phyloP scores from a whole-genome alignment of 805 yeast species.

The Zygoascus flipseniorum region DNA sequence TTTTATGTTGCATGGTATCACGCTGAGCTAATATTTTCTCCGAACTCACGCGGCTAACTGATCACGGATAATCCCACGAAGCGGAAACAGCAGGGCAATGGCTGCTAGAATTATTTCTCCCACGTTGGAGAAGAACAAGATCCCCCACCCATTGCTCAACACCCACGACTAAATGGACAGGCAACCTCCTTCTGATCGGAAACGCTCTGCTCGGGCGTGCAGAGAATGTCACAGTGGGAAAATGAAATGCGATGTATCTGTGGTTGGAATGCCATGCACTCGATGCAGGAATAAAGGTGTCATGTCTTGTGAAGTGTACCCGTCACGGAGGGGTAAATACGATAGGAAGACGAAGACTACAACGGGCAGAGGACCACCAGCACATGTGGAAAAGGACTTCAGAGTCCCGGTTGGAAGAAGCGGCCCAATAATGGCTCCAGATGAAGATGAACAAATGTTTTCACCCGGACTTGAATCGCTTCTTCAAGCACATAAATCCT shows the following conservation, averaged over 20 bases:
- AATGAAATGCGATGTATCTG: slow-evolving; percentile 9
- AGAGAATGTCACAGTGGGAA: slow-evolving; percentile 6
- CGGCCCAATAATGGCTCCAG: too few species aligned
- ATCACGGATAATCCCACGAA: too few species aligned
- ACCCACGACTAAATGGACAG: neutral
- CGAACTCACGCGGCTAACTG: too few species aligned
- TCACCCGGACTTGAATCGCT: neutral
- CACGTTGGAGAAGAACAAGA: too few species aligned
- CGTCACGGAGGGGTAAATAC: slow-evolving; percentile 2
- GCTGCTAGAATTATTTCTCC: too few species aligned
- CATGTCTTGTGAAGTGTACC: slow-evolving; percentile 2
- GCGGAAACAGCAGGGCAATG: too few species aligned
- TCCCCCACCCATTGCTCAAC: too few species aligned
- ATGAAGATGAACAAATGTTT: neutral
- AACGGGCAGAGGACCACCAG: too few species aligned
- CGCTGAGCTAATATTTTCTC: too few species aligned
- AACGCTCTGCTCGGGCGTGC: slow-evolving; percentile 2
- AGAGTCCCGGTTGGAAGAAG: too few species aligned
- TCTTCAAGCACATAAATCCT: neutral
- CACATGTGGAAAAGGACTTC: neutral
- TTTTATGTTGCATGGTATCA: too few species aligned
- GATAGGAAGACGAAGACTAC: neutral
- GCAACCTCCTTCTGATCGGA: neutral
- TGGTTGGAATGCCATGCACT: slow-evolving; percentile 8
- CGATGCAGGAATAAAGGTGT: slow-evolving; percentile 2